These are phyloP conservation scores for Barnettozyma hawaiiensis DNA, from an alignment of 1,139 yeast genomes.

Conservation along the genomic window DNA sequence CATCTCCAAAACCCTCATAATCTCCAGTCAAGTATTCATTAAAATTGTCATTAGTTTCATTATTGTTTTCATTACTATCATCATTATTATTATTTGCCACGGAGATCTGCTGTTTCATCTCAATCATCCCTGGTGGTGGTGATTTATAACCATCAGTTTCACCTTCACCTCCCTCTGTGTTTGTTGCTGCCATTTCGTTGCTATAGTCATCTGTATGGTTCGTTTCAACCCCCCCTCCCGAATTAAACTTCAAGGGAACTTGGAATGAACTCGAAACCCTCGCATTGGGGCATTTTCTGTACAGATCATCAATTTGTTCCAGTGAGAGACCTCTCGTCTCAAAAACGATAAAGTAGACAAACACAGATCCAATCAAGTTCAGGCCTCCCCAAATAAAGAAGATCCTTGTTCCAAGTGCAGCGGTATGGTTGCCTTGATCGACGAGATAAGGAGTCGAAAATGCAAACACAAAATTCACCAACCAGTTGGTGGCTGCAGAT, in stretches of 20 bases:
- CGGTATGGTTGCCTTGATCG: slow-evolving; percentile 59
- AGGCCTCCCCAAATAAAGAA: slow-evolving; percentile 76
- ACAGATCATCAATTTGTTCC: slow-evolving; percentile 72
- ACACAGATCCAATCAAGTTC: slow-evolving; percentile 53
- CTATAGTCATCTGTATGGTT: background rate
- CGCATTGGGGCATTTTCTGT: slow-evolving; percentile 36
- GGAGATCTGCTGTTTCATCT: background rate
- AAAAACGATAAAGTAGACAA: slow-evolving; percentile 56
- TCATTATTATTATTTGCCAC: background rate
- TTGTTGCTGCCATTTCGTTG: background rate
- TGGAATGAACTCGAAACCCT: slow-evolving; percentile 13
- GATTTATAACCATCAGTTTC: slow-evolving; percentile 3
- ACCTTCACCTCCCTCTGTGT: too few species aligned
- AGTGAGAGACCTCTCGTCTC: slow-evolving; percentile 73
- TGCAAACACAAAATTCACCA: slow-evolving; percentile 72
- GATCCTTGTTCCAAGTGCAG: slow-evolving; percentile 61
- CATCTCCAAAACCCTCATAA: background rate
- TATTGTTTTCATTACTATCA: slow-evolving; percentile 2
- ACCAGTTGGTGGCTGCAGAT: slow-evolving; percentile 75
- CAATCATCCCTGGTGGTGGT: background rate
- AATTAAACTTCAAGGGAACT: slow-evolving; percentile 11
- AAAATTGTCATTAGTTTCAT: slow-evolving; percentile 4
- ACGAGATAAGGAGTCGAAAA: slow-evolving; percentile 68
- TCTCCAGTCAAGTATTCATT: background rate
- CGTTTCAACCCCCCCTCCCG: background rate